Base-by-base conservation (phyloP, 2,329 filamentous ascomycete genomes). In the Colletotrichum paranaense region DNA sequence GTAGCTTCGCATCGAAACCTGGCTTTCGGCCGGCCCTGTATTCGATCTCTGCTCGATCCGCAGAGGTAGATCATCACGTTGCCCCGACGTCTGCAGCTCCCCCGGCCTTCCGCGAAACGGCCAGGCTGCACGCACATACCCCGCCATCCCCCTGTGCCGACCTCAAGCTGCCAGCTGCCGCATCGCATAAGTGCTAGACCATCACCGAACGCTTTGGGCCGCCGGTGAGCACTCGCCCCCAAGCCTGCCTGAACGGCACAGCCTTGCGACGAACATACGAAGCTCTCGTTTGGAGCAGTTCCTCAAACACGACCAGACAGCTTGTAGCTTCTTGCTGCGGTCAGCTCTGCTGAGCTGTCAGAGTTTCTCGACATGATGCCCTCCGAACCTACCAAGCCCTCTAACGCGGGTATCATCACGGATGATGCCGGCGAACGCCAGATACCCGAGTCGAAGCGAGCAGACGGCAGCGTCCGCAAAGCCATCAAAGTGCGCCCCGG, bases 401-500 rank as follows among this genome's bases (percentile, higher is more conserved):
- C 90, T 69, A 91, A 89, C 63, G 87, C 94, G 53, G 94, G 94
- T 77, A 96, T 96, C 80, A 92, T 96, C 78, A 92, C 92, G 65
- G 92, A 95, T 81, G 89, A 92, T 63, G 82, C 83, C 75, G 97
- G 97, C 80, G 91, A 95, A 80, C 94, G 95, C 57, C 92, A 95
- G 78, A 98, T 99, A 71, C 97, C 97, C 30, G 90, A 95, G 56
- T 98, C 96, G 0, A 86, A 91, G 56, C 93, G 97, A 67, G 86
- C 97, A 28, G 97, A 99, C 81, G 97, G 97, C 71, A 95, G 93
- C 63, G 94, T 94, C n/a, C 92, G 97, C 69, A 97, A 94, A 80
- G 96, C 98, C 79, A 98, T 98, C 81, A 94, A 94, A 80, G 95
- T 99, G 74, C 92, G 95, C 35, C 96, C 97, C 0, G 97, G 97